Evolutionary conservation across 23 red algal genomes (phyloP).

Genomic region (Chondrus crispus): DNA sequence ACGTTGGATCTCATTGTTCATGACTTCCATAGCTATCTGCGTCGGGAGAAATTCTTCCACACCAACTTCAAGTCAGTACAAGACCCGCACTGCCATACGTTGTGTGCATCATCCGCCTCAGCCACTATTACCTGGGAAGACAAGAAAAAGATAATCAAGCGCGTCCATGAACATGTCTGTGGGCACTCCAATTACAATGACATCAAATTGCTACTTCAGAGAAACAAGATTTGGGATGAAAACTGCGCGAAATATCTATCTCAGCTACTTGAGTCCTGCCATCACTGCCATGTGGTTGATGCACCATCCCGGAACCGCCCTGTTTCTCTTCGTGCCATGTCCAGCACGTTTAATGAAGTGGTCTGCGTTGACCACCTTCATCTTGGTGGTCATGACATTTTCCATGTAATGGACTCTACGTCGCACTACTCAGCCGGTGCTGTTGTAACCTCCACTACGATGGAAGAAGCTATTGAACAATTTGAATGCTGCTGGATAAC

Average conservation of each 20-base stretch:
- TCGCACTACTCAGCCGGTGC: neutral
- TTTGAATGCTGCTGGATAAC: neutral
- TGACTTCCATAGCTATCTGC: neutral
- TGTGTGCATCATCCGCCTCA: neutral
- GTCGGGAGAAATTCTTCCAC: neutral
- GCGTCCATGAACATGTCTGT: constrained; percentile 10
- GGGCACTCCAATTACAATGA: neutral
- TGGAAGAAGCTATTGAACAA: neutral
- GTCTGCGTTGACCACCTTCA: constrained; percentile 5
- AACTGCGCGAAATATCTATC: neutral
- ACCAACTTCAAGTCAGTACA: neutral
- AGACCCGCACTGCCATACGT: neutral
- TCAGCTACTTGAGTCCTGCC: neutral
- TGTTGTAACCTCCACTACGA: neutral
- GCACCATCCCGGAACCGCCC: neutral
- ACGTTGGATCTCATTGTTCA: neutral
- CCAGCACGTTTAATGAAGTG: neutral
- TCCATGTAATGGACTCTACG: neutral
- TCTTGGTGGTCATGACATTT: neutral
- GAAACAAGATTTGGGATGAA: neutral
- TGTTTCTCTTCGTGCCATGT: neutral
- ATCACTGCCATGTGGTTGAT: neutral
- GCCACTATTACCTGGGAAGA: neutral
- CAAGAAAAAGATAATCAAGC: neutral
- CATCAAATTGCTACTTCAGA: neutral